phyloP scores from a whole-genome alignment of 345 rosid species.

The Dipteronia dyeriana region DNA sequence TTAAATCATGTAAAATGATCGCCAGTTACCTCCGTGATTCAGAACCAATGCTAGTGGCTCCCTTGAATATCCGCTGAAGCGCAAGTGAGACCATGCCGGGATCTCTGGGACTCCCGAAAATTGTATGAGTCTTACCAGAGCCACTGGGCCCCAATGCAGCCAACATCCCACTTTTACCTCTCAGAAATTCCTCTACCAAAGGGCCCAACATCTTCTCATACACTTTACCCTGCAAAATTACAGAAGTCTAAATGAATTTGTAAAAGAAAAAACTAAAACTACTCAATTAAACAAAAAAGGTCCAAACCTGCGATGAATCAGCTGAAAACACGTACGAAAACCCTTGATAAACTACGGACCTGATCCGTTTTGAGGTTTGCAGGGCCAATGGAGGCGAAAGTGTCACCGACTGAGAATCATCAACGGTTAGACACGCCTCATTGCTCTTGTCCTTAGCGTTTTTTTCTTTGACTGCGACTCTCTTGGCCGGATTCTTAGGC shows the following conservation, averaged over 20 bases:
- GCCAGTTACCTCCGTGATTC: constrained; percentile 47
- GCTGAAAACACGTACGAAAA: constrained; percentile 74
- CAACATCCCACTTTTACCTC: constrained; percentile 80
- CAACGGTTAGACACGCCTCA: constrained; percentile 47
- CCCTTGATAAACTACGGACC: constrained; percentile 82
- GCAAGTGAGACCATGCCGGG: constrained; percentile 84
- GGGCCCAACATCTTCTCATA: constrained; percentile 71
- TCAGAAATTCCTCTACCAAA: constrained; percentile 70
- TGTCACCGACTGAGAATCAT: constrained; percentile 59
- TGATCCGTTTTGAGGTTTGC: constrained; percentile 65
- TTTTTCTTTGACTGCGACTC: constrained; percentile 27
- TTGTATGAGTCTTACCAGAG: constrained; percentile 91
- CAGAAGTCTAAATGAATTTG: background rate
- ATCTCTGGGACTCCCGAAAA: constrained; percentile 67
- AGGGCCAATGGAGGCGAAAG: constrained; percentile 58
- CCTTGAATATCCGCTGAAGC: constrained; percentile 57
- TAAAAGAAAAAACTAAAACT: background rate
- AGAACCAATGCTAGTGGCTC: constrained; percentile 16
- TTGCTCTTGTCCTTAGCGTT: constrained; percentile 34
- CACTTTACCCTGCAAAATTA: constrained; percentile 54
- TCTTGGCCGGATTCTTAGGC: constrained; percentile 64
- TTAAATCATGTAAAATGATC: background rate
- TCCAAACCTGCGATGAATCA: constrained; percentile 67
- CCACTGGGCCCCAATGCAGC: constrained; percentile 92
- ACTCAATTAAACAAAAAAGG: too few relatives aligned